Evolutionary conservation across 2,329 filamentous ascomycete genomes (phyloP).

Genomic region (Truncatella angustata): DNA sequence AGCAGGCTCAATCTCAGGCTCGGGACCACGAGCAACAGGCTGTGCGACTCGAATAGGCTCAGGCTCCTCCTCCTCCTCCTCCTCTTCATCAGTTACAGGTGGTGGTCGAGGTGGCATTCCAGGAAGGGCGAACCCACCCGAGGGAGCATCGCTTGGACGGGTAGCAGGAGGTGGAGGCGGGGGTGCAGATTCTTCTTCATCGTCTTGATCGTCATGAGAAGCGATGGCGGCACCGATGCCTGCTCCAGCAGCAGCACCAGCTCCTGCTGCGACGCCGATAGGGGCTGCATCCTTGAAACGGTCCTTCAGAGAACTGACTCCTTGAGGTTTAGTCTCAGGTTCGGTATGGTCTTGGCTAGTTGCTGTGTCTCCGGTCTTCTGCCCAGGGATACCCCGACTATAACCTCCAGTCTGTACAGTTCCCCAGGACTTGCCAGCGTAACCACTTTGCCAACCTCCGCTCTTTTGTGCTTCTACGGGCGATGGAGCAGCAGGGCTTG

Average conservation of each 20-base stretch:
- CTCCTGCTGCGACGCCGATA: slow-evolving; percentile 29
- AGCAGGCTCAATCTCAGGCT: slow-evolving; percentile 50
- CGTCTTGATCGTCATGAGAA: slow-evolving; percentile 29
- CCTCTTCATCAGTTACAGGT: slow-evolving; percentile 52
- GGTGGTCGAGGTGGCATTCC: slow-evolving; percentile 66
- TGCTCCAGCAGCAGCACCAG: slow-evolving; percentile 13
- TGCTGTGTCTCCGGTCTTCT: slow-evolving; percentile 61
- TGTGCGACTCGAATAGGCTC: slow-evolving; percentile 80
- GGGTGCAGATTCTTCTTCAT: slow-evolving; percentile 51
- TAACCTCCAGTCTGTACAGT: slow-evolving; percentile 74
- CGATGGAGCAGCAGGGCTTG: slow-evolving; percentile 43
- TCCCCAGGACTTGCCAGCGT: slow-evolving; percentile 86
- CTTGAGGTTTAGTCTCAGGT: slow-evolving; percentile 57
- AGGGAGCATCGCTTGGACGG: slow-evolving; percentile 52
- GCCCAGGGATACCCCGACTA: slow-evolving; percentile 59
- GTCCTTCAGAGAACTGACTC: slow-evolving; percentile 74
- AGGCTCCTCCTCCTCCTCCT: slow-evolving; percentile 47
- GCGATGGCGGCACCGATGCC: slow-evolving; percentile 23
- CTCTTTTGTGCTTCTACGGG: slow-evolving; percentile 68
- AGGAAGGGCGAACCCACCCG: slow-evolving; percentile 75
- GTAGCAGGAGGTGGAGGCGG: slow-evolving; percentile 62
- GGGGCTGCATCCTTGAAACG: slow-evolving; percentile 66
- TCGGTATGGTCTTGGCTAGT: slow-evolving; percentile 36
- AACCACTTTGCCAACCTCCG: slow-evolving; percentile 85
- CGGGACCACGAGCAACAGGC: slow-evolving; percentile 69